phyloP scores from a whole-genome alignment of 148 eudicot genomes.

The Cornus florida region DNA sequence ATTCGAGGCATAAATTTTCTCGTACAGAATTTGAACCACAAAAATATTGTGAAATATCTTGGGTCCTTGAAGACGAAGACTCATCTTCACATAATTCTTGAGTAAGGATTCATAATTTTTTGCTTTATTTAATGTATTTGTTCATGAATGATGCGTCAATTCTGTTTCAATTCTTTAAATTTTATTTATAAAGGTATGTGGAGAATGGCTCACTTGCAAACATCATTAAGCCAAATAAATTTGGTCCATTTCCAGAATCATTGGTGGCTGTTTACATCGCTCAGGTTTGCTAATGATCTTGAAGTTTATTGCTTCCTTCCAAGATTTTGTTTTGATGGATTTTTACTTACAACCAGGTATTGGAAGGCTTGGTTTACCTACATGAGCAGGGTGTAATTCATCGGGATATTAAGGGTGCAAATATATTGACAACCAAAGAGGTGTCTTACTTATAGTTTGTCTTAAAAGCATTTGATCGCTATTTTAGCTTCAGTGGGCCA shows the following conservation, averaged over 20 bases:
- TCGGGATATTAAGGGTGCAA: conserved; percentile 99
- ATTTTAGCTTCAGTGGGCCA: background rate
- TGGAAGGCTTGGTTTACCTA: conserved; percentile 98
- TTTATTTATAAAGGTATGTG: conserved; percentile 61
- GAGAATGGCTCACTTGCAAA: conserved; percentile 99
- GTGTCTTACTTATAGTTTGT: conserved; percentile 26
- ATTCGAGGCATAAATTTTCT: conserved; percentile 10
- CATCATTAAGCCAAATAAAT: conserved; percentile 94
- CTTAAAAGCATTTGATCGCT: conserved; percentile 1
- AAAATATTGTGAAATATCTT: conserved; percentile 96
- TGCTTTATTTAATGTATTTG: conserved; percentile 11
- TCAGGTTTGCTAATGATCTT: conserved; percentile 55
- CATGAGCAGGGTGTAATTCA: conserved; percentile 99
- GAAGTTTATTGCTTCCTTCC: background rate
- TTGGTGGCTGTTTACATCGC: conserved; percentile 94
- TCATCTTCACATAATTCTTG: conserved; percentile 98
- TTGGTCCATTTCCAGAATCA: conserved; percentile 99
- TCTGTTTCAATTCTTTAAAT: conserved; percentile 10
- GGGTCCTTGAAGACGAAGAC: conserved; percentile 92
- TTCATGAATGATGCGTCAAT: background rate
- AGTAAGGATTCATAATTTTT: conserved; percentile 49
- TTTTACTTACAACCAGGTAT: conserved; percentile 46
- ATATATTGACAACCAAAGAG: conserved; percentile 98
- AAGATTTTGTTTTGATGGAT: conserved; percentile 9
- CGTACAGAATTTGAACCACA: conserved; percentile 93